Conservation (phyloP, 768 basidiomycete genomes). For the Royoungia palumana region DNA sequence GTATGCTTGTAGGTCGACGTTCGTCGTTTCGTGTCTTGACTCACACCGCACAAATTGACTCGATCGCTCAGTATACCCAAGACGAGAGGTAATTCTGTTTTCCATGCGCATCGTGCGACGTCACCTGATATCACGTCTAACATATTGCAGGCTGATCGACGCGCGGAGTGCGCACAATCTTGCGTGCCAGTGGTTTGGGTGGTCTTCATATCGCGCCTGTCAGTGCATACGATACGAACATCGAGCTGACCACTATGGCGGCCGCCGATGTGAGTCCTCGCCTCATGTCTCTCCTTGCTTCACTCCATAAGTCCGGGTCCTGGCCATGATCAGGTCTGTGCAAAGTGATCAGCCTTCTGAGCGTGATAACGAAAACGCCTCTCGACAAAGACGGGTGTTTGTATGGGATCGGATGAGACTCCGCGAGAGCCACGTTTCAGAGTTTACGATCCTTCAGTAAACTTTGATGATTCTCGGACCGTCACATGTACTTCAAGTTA, state of each 20-base stretch:
- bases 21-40: slow-evolving; percentile 15
- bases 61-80: slow-evolving; percentile 85
- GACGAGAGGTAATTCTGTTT: not conserved
- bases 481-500: too few relatives aligned
- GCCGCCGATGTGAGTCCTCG: slow-evolving; percentile 52
- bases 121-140: too few relatives aligned
- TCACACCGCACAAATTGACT: slow-evolving; percentile 53
- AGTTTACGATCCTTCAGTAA: too few relatives aligned
- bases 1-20: slow-evolving; percentile 81
- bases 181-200: slow-evolving; percentile 75
- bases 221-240: slow-evolving; percentile 73
- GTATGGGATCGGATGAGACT: too few relatives aligned
- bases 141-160: slow-evolving; percentile 65
- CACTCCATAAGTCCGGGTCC: not conserved
- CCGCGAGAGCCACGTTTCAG: too few relatives aligned
- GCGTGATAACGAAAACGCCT: slow-evolving; percentile 78
- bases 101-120: too few relatives aligned
- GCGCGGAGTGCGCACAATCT: slow-evolving; percentile 72
- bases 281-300: not conserved
- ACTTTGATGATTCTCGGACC: too few relatives aligned
- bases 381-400: slow-evolving; percentile 70
- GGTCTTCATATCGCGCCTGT: slow-evolving; percentile 76
- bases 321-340: slow-evolving; percentile 54
- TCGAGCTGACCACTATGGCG: slow-evolving; percentile 60
- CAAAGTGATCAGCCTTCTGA: slow-evolving; percentile 72